phyloP scores from a whole-genome alignment of 495 filamentous ascomycete species.

The Xylaria flabelliformis region DNA sequence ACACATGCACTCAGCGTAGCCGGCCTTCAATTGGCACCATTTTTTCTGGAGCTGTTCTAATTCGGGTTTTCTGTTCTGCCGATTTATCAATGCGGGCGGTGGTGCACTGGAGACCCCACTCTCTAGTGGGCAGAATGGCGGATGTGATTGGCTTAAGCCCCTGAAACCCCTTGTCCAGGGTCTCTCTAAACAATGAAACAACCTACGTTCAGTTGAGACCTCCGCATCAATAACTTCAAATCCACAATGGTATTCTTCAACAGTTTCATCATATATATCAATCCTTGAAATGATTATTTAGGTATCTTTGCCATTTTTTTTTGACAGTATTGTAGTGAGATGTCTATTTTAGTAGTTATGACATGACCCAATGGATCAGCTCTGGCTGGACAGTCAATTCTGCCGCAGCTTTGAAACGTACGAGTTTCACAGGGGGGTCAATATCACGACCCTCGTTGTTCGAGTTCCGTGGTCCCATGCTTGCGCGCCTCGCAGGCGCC shows the following conservation, averaged over 20 bases:
- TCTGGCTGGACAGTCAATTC: conserved; percentile 45
- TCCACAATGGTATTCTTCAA: not conserved
- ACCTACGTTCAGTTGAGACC: not conserved
- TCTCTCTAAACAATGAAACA: not conserved
- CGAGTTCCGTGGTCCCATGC: conserved; percentile 16
- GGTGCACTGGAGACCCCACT: not conserved
- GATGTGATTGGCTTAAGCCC: conserved; percentile 13
- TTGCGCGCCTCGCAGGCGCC: not conserved
- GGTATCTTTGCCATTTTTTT: no score
- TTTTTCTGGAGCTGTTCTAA: conserved; percentile 29
- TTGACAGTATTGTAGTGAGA: not conserved
- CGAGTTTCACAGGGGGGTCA: conserved; percentile 34
- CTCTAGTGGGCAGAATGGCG: not conserved
- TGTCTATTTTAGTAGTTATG: not conserved
- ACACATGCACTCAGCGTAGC: not conserved
- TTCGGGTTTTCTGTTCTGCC: conserved; percentile 29
- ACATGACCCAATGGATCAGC: conserved; percentile 9
- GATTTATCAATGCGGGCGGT: not conserved
- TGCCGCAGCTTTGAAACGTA: conserved; percentile 51
- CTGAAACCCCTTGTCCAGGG: not conserved
- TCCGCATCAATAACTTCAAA: not conserved
- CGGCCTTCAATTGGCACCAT: conserved; percentile 27
- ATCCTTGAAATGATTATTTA: not conserved
- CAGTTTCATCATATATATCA: not conserved
- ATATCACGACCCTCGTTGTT: conserved; percentile 19